These are phyloP conservation scores for Neonectria punicea DNA, from an alignment of 2,329 filamentous ascomycete species.

Conservation along the genomic window DNA sequence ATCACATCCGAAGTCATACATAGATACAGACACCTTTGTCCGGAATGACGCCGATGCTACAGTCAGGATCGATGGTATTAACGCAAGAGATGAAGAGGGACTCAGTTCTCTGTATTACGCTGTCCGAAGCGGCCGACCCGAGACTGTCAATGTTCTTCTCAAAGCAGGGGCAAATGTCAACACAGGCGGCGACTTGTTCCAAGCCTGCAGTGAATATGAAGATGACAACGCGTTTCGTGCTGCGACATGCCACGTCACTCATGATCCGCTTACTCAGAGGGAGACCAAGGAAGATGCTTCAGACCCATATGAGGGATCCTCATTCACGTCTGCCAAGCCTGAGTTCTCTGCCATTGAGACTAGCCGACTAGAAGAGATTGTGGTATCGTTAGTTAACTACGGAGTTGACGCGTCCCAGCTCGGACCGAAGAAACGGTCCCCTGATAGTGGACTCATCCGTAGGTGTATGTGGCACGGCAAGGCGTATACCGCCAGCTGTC, in stretches of 20 bases:
- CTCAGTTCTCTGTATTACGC: not conserved
- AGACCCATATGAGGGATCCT: not conserved
- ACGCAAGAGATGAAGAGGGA: not conserved
- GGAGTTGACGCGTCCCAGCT: not conserved
- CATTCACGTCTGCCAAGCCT: too few species aligned
- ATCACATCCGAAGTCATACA: not conserved
- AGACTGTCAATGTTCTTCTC: not conserved
- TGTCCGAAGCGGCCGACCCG: not conserved
- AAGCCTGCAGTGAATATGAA: constrained; percentile 13
- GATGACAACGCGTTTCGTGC: not conserved
- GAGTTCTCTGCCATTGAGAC: not conserved
- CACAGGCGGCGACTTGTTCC: not conserved
- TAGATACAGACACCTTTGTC: not conserved
- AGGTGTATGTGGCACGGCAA: not conserved
- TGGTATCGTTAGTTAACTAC: not conserved
- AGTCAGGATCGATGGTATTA: not conserved
- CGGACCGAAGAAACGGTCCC: not conserved
- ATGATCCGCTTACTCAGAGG: not conserved
- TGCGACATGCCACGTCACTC: not conserved
- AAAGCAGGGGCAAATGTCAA: not conserved
- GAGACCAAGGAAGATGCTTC: not conserved
- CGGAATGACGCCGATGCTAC: not conserved
- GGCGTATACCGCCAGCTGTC: not conserved
- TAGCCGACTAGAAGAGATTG: not conserved
- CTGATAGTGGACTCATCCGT: not conserved